phyloP scores from a whole-genome alignment of 768 basidiomycete species.

The Pholiota microspora region DNA sequence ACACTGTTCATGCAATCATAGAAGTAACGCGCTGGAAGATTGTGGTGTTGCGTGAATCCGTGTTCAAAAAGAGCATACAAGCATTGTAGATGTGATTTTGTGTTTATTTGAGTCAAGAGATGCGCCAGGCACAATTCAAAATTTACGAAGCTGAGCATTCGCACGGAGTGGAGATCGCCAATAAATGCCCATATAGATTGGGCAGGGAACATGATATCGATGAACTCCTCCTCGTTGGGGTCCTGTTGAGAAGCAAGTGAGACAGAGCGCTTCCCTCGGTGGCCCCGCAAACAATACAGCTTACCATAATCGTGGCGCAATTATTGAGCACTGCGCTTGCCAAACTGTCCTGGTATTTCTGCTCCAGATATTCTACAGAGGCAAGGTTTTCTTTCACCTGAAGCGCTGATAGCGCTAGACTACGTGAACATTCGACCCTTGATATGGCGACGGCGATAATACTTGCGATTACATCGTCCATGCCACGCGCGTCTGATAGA shows the following conservation, averaged over 20 bases:
- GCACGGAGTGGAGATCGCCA: slow-evolving; percentile 9
- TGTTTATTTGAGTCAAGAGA: not conserved
- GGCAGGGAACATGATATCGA: too few relatives aligned
- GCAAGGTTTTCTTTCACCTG: not conserved
- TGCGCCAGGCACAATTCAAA: not conserved
- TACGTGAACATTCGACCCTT: not conserved
- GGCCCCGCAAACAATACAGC: too few relatives aligned
- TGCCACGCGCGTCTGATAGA: not conserved
- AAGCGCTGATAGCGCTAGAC: not conserved
- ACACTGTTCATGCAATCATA: too few relatives aligned
- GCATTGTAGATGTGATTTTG: slow-evolving; percentile 3
- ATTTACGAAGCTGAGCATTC: not conserved
- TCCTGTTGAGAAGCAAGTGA: too few relatives aligned
- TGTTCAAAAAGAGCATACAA: slow-evolving; percentile 6
- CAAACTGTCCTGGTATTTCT: not conserved
- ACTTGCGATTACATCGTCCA: not conserved
- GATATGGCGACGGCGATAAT: not conserved
- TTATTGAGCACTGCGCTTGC: not conserved
- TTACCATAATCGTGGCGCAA: too few relatives aligned
- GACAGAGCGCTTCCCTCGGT: too few relatives aligned
- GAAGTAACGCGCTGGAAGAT: too few relatives aligned
- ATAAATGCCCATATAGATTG: slow-evolving; percentile 10
- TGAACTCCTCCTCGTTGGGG: too few relatives aligned
- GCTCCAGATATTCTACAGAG: not conserved
- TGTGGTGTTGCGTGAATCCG: not conserved